phyloP scores from a whole-genome alignment of 2,329 filamentous ascomycete species.

The Penicillium expansum region DNA sequence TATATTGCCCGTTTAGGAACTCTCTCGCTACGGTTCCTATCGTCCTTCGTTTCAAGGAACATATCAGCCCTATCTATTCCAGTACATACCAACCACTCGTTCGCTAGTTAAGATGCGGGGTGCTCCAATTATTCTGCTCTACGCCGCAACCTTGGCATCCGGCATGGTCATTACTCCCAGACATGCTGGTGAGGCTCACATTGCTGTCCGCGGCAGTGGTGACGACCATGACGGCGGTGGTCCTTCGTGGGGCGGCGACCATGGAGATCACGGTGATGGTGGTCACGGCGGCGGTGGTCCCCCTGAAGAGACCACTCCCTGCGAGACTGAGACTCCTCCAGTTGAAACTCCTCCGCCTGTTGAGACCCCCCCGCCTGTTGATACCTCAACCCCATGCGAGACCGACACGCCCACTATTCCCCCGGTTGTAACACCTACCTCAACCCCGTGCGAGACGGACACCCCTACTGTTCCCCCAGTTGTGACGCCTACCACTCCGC shows the following conservation, averaged over 20 bases:
- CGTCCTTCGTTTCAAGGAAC: constrained; percentile 25
- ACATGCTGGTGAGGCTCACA: constrained; percentile 10
- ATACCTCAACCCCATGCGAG: not conserved
- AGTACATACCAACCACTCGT: constrained; percentile 6
- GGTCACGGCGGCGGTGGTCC: not conserved
- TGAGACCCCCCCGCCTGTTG: not conserved
- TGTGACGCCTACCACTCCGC: not conserved
- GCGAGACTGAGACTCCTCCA: not conserved
- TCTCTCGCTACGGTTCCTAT: constrained; percentile 49
- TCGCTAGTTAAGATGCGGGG: constrained; percentile 21
- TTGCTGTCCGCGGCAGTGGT: constrained; percentile 12
- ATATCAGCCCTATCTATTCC: not conserved
- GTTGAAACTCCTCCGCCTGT: not conserved
- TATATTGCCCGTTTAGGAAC: constrained; percentile 30
- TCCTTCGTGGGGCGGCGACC: constrained; percentile 4
- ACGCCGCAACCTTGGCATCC: constrained; percentile 17
- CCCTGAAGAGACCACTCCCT: constrained; percentile 3
- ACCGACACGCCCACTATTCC: constrained; percentile 5
- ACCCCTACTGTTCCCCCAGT: too few relatives aligned
- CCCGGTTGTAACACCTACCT: not conserved
- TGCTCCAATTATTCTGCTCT: constrained; percentile 19
- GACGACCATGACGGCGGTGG: constrained; percentile 5
- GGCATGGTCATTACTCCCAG: constrained; percentile 18
- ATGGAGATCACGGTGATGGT: constrained; percentile 1
- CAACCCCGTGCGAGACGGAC: not conserved